Percentiles rank a stretch among this genome's conserved stretches.
Conservation (phyloP, 2,329 filamentous ascomycete species). For the Alternaria consortialis region DNA sequence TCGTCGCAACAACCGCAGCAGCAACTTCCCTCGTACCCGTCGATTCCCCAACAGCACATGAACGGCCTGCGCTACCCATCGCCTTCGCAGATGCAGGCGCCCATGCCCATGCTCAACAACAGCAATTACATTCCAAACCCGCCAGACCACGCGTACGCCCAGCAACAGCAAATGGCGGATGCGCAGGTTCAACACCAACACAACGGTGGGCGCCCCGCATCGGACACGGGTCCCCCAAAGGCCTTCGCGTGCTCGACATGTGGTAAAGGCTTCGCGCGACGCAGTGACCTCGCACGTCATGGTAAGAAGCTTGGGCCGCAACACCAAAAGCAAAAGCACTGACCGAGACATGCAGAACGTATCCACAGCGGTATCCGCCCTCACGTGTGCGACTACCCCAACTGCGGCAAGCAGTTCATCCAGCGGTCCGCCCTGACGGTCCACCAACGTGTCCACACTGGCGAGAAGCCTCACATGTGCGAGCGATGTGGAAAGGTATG, state of each 20-base stretch:
- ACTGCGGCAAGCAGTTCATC: constrained; percentile 96
- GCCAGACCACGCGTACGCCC: constrained; percentile 58
- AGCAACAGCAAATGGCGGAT: constrained; percentile 50
- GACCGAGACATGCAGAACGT: constrained; percentile 70
- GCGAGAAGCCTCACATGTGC: constrained; percentile 98
- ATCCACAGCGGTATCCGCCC: constrained; percentile 93
- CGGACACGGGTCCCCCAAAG: constrained; percentile 67
- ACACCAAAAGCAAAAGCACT: constrained; percentile 41
- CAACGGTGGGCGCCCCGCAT: constrained; percentile 55
- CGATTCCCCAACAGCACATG: constrained; percentile 60
- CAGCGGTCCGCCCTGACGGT: constrained; percentile 95
- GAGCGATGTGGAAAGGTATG: constrained; percentile 94
- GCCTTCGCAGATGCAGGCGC: constrained; percentile 60
- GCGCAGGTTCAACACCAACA: constrained; percentile 52
- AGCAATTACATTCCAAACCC: constrained; percentile 63
- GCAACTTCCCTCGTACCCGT: constrained; percentile 58
- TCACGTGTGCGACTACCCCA: constrained; percentile 88
- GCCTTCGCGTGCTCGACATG: constrained; percentile 91
- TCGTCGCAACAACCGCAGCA: constrained; percentile 66
- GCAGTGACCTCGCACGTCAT: constrained; percentile 93
- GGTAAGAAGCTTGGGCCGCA: constrained; percentile 68
- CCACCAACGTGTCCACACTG: constrained; percentile 93
- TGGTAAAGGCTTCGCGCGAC: constrained; percentile 87
- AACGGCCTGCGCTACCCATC: constrained; percentile 65
- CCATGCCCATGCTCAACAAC: constrained; percentile 65